These are phyloP conservation scores for Lonicera japonica DNA, from an alignment of 129 eudicot genomes.

Conservation along the genomic window DNA sequence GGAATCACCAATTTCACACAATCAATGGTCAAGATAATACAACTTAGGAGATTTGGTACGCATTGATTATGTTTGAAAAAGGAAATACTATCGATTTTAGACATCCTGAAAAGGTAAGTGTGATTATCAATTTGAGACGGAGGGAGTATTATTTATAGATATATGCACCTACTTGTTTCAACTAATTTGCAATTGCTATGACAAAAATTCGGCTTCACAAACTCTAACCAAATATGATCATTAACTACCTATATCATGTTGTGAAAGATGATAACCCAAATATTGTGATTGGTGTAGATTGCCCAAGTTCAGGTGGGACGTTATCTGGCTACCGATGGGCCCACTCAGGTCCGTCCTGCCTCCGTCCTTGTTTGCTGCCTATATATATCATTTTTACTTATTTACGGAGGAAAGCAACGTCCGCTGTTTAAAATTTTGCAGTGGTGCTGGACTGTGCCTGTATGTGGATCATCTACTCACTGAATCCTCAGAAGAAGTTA, in stretches of 20 bases:
- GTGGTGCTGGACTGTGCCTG: slow-evolving; percentile 59
- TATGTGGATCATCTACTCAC: slow-evolving; percentile 64
- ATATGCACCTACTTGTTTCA: no score
- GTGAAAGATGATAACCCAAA: not conserved
- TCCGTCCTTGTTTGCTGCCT: not conserved
- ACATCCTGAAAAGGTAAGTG: no score
- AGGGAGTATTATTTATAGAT: no score
- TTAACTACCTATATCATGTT: not conserved
- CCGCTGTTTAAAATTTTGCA: slow-evolving; percentile 16
- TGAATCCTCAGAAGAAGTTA: slow-evolving; percentile 69
- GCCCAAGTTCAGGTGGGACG: slow-evolving; percentile 82
- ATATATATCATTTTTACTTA: not conserved
- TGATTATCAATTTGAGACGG: no score
- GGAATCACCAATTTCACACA: no score
- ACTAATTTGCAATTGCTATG: not conserved
- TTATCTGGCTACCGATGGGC: slow-evolving; percentile 81
- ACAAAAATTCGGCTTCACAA: no score
- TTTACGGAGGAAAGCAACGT: not conserved
- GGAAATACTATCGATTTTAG: no score
- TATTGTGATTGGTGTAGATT: slow-evolving; percentile 37
- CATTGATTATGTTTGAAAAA: no score
- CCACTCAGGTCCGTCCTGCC: slow-evolving; percentile 54
- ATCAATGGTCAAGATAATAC: no score
- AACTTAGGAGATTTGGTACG: no score
- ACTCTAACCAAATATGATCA: no score